Base-by-base conservation (phyloP, 2,329 filamentous ascomycete genomes). In the Pestalotiopsis sp. region DNA sequence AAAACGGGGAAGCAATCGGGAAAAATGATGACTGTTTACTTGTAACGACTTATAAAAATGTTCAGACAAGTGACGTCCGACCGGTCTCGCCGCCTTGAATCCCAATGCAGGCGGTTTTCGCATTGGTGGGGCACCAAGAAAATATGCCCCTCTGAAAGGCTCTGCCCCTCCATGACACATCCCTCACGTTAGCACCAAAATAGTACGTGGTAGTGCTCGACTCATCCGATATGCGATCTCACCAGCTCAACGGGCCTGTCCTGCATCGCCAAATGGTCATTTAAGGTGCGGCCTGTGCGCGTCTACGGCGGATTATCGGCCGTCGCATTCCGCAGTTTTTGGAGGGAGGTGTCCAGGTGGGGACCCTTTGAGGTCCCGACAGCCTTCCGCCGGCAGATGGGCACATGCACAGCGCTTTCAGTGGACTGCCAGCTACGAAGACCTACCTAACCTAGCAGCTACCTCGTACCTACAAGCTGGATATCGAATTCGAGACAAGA, bases 231-330 rank as follows among this genome's bases (percentile, higher is more conserved):
- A 23, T 17, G 45, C 45, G 45, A 52, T 52, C 45, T 52, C 45
- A 52, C 45, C 17, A 17, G 20, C 45, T 52, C 45, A 52, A 52
- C 45, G 45, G 45, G 45, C 45, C 57, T 60, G 23, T 27, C 57
- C 57, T 31, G 57, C 31, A 27, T 20, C 57, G 23, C 25, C 31
- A 14, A 38, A 60, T 60, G 57, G 25, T 31, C 31, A 70, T 49
- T 77, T 80, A 80, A 80, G 76, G 72, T 80, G 70, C 76, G 78
- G 77, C 79, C 78, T 71, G 77, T 80, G 79, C 79, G 25, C 3
- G 0, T 0, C 2, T 38, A 45, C 65, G 59, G 52, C 52, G 49
- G 31, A 36, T 45, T 58, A 17, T 39, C 31, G 23, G 25, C 23
- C 31, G 57, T 36, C 20, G 57, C 57, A 60, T 27, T 60, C 57